Base-by-base conservation (phyloP, 257 asterid genomes). In the Leptodermis oblonga region DNA sequence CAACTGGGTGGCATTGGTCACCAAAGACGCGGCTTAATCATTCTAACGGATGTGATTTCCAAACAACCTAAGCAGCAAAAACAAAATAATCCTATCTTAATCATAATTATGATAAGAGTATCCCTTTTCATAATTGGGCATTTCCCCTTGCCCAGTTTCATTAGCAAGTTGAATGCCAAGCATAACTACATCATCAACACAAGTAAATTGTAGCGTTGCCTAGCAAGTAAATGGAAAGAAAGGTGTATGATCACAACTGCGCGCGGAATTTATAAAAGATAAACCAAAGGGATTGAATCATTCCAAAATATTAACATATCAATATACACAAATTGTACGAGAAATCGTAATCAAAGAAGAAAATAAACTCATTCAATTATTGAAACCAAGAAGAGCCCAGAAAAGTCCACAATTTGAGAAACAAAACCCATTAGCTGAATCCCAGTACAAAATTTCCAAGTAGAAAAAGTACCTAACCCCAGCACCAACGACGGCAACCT, bases 401-500 rank as follows among this genome's bases (percentile, higher is more conserved):
- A 9, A 39, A 39, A 5, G 5, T 39, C 7, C 45, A 39, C 45
- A 39, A 39, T 39, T 39, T 39, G 45, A 12, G 1, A 39, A 39
- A 1, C 45, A 39, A 39, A 39, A 39, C 45, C 45, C 45, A 39
- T 39, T 14, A 12, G 54, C 54, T 17, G 25, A 17, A 48, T 48
- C 5, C 54, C 9, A 48, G 1, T 6, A 34, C 39, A 34, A 34
- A 34, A 2, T 3, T 48, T 7, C 30, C 5, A 46, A 3, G 20
- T 1, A 28, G 46, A 11, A 11, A 26, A 60, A 80, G 41, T 65
- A 87, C 95, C 96, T 88, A 56, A 86, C 94, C 62, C 97, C 97
- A 68, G 97, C 97, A 65, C 97, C 97, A 59, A 90, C 82, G 72
- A 90, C 94, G 9, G 94, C 97, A 74, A 88, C 92, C 77, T 83